Evolutionary conservation across 768 basidiomycete genomes (phyloP), one percentile per base, ranked within the genome.

Genomic region (Lanmaoa rubissima): DNA sequence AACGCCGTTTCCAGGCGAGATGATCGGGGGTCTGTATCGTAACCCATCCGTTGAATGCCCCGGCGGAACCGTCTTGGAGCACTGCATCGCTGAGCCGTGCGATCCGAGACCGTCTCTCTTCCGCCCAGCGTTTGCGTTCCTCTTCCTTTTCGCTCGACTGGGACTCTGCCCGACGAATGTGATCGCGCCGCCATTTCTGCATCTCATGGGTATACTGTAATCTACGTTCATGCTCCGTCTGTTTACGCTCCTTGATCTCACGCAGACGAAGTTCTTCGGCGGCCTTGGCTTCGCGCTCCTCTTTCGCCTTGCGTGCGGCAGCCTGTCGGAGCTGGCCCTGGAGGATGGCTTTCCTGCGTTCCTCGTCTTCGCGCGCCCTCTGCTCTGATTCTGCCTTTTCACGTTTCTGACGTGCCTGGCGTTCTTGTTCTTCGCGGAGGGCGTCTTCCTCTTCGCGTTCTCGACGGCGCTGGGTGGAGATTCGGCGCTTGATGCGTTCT

Each of bases 1-100:
- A 87, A n/a, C 85, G 75, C 55, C 87, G 76, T 62, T 82, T 83
- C 87, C 87, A 88, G 1, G 77, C 72, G 52, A 84, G 68, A 4
- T 74, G 76, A 14, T 82, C 80, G 31, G 74, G 73, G 4, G 79
- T 78, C 64, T 86, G 85, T 49, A 87, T 73, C 1, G 84, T 85
- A 3, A 85, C 78, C 83, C 85, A 86, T 0, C 86, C 87, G 12
- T 75, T 74, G 51, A 77, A 61, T 16, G 79, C 72, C 16, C 74
- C 71, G 51, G 68, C 71, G 7, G 63, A 64, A 51, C 74, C 77
- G 36, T 78, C 72, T 50, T 75, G 77, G 40, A 76, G 73, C 38
- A 80, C 77, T 5, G 74, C 77, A 43, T 74, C 69, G 60, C 76
- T 74, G 21, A 87, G 79, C 59, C 74, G 78, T 51, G 75, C 74